Conservation (phyloP, 805 yeast species). For the Candida fluviatilis region DNA sequence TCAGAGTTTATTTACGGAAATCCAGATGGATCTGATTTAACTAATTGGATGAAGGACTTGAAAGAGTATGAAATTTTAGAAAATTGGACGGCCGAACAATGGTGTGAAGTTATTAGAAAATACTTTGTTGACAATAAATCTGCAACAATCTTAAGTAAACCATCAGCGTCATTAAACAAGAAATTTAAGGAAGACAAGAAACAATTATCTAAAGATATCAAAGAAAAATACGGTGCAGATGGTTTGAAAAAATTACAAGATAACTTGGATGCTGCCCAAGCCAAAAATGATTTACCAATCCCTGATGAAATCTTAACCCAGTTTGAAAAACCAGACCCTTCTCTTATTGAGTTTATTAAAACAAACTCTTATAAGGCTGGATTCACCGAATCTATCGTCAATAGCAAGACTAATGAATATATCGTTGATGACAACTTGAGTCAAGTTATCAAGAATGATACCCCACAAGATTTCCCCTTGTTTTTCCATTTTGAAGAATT, state of each 20-base stretch:
- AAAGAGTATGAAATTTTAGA: constrained; percentile 55
- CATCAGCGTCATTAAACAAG: constrained; percentile 60
- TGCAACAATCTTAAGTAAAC: constrained; percentile 66
- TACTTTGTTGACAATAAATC: constrained; percentile 59
- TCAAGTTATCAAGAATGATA: constrained; percentile 15
- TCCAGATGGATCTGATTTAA: constrained; percentile 53
- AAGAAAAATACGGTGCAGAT: constrained; percentile 47
- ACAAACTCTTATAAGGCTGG: constrained; percentile 66
- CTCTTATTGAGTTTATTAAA: constrained; percentile 65
- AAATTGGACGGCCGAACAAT: constrained; percentile 60
- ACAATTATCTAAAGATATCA: constrained; percentile 46
- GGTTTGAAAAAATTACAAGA: constrained; percentile 54
- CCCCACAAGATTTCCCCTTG: constrained; percentile 54
- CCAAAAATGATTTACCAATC: constrained; percentile 67
- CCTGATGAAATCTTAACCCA: constrained; percentile 60
- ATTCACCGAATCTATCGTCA: constrained; percentile 29
- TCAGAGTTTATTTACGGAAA: constrained; percentile 79
- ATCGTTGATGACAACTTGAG: constrained; percentile 21
- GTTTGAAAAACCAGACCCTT: constrained; percentile 73
- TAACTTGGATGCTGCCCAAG: constrained; percentile 58
- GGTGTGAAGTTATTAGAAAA: constrained; percentile 55
- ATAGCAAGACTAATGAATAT: constrained; percentile 17
- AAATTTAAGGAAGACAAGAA: constrained; percentile 48
- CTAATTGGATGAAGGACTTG: constrained; percentile 50
- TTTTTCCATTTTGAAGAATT: constrained; percentile 76